Evolutionary conservation across 2,329 filamentous ascomycete genomes (phyloP).

Genomic region (Neoascochyta sp.): DNA sequence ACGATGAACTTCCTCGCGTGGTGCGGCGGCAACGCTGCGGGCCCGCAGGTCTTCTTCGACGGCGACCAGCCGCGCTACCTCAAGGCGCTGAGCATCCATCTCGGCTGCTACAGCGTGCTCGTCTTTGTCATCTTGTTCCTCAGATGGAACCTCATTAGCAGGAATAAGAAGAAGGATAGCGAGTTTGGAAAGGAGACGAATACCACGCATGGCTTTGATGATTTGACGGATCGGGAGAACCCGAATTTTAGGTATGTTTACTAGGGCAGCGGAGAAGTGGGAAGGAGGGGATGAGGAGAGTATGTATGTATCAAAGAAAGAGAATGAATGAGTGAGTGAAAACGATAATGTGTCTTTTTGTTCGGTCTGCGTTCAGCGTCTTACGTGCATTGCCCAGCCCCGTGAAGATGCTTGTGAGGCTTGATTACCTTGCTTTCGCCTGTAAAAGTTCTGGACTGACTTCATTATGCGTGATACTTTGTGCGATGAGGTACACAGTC

Average conservation of each 20-base stretch:
- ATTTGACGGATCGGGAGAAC: constrained; percentile 62
- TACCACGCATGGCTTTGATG: constrained; percentile 55
- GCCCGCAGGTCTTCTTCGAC: constrained; percentile 42
- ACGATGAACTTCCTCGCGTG: constrained; percentile 68
- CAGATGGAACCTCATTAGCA: constrained; percentile 54
- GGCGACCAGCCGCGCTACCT: constrained; percentile 63
- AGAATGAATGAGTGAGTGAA: too few species aligned
- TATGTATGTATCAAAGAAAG: too few species aligned
- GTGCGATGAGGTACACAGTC: too few species aligned
- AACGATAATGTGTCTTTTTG: too few species aligned
- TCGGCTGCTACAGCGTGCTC: constrained; percentile 64
- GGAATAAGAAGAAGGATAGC: constrained; percentile 59
- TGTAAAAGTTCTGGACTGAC: too few species aligned
- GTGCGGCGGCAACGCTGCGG: constrained; percentile 65
- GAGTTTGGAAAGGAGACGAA: constrained; percentile 33
- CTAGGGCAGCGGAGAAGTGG: constrained; percentile 10
- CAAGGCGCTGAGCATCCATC: constrained; percentile 65
- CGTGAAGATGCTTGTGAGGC: too few species aligned
- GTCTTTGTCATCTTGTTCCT: constrained; percentile 57
- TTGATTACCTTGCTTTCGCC: too few species aligned
- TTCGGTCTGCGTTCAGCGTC: too few species aligned
- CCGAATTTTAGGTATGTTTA: constrained; percentile 56
- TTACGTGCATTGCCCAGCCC: too few species aligned
- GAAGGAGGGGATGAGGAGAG: too few species aligned
- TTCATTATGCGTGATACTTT: too few species aligned